A percentile compares a stretch with the other conserved stretches of the same genome.
phyloP scores from a whole-genome alignment of 1,284 basidiomycete genomes.

The Ustilago lituana region DNA sequence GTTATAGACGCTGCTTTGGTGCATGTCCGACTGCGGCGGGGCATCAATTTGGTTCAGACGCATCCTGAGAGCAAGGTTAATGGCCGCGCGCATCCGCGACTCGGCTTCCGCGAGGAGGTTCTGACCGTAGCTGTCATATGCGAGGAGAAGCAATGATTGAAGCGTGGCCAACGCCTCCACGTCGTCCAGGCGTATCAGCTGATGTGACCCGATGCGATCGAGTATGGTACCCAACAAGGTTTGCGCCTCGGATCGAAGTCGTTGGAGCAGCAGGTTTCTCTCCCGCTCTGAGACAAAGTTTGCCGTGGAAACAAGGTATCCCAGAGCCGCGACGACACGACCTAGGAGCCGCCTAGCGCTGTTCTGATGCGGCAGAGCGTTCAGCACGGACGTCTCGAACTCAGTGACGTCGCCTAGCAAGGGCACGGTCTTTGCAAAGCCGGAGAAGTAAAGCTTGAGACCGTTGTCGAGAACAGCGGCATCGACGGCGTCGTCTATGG shows the following conservation, averaged over 20 bases:
- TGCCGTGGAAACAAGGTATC: neutral
- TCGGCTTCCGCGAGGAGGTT: conserved; percentile 1
- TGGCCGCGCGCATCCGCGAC: neutral
- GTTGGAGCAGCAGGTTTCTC: neutral
- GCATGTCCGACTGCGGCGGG: neutral
- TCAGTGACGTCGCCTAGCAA: conserved; percentile 7
- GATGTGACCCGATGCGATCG: neutral
- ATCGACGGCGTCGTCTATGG: neutral
- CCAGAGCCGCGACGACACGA: neutral
- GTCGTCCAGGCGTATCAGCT: neutral
- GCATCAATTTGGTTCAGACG: conserved; percentile 7
- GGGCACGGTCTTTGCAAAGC: conserved; percentile 11
- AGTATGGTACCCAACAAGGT: neutral
- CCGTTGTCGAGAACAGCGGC: conserved; percentile 2
- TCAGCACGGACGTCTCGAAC: neutral
- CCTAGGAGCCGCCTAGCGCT: neutral
- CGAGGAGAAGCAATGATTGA: conserved; percentile 2
- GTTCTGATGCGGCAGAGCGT: conserved; percentile 1
- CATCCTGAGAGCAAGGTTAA: conserved; percentile 7
- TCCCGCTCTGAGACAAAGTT: neutral
- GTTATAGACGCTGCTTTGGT: too few species aligned
- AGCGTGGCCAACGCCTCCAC: conserved; percentile 6
- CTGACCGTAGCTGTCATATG: conserved; percentile 18
- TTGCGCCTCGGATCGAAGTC: conserved; percentile 1
- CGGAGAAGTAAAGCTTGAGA: conserved; percentile 5